Conservation (phyloP, 2,329 filamentous ascomycete genomes). For the Didymellaceae sp. region DNA sequence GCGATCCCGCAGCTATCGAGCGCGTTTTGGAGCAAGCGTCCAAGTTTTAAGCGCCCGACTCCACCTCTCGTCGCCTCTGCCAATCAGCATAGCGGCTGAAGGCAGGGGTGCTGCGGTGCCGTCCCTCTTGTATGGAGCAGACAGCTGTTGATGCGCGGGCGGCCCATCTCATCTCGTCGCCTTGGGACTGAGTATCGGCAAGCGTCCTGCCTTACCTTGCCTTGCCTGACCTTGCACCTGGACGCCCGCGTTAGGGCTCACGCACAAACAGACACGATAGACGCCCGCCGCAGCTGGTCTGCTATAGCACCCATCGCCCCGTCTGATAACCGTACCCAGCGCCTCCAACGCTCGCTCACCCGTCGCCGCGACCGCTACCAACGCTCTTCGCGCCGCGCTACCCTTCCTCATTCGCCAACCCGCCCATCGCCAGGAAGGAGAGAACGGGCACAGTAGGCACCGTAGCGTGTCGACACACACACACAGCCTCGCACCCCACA, state of each 20-base stretch:
- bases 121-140: constrained; percentile 5
- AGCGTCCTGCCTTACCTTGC: neutral
- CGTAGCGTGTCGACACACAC: constrained; percentile 7
- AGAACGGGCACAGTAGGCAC: neutral
- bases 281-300: constrained; percentile 29
- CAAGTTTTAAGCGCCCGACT: constrained; percentile 15
- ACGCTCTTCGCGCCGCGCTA: constrained; percentile 30
- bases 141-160: constrained; percentile 15
- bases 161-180: constrained; percentile 7
- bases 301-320: constrained; percentile 20
- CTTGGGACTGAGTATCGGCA: constrained; percentile 1
- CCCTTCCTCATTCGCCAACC: constrained; percentile 32
- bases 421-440: neutral
- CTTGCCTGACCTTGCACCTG: neutral
- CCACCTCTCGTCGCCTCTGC: neutral
- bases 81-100: neutral
- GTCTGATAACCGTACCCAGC: constrained; percentile 20
- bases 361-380: constrained; percentile 22
- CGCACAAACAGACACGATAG: constrained; percentile 3
- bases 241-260: neutral
- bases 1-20: constrained; percentile 16
- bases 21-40: constrained; percentile 1
- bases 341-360: constrained; percentile 23
- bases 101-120: neutral
- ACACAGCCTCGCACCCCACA: constrained; percentile 17